A percentile compares a stretch with the other conserved stretches of the same genome.
phyloP scores from a whole-genome alignment of 2,329 filamentous ascomycete genomes.

The Aspergillus terreus region DNA sequence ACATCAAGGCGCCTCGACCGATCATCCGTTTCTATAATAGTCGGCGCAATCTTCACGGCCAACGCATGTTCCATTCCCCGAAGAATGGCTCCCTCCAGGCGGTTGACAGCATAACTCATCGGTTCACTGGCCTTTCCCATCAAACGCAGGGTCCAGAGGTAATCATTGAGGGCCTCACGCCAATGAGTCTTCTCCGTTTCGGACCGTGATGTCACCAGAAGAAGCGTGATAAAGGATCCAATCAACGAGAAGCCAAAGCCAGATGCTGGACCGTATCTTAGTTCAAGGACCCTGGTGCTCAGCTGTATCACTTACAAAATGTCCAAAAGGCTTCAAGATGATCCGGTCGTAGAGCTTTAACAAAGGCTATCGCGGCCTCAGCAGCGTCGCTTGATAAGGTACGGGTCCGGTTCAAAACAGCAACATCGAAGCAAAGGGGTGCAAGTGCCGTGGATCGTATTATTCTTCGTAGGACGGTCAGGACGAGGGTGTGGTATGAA shows the following conservation, averaged over 20 bases:
- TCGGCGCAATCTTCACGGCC: background rate
- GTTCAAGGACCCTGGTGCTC: too few relatives aligned
- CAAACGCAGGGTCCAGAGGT: background rate
- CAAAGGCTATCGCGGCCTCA: too few relatives aligned
- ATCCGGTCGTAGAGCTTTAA: too few relatives aligned
- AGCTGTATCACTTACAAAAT: too few relatives aligned
- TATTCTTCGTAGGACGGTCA: too few relatives aligned
- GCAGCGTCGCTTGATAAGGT: too few relatives aligned
- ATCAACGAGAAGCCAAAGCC: background rate
- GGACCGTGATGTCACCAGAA: background rate
- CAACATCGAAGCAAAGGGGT: too few relatives aligned
- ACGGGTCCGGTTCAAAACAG: too few relatives aligned
- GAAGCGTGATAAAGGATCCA: background rate
- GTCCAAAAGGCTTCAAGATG: too few relatives aligned
- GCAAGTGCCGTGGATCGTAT: too few relatives aligned
- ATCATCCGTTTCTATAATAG: too few relatives aligned
- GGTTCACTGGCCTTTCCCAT: slow-evolving; percentile 1
- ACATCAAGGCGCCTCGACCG: background rate
- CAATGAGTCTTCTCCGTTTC: background rate
- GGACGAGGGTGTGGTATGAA: too few relatives aligned
- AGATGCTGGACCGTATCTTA: background rate
- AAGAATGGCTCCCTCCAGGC: slow-evolving; percentile 1
- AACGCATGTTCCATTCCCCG: slow-evolving; percentile 2
- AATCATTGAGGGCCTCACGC: background rate
- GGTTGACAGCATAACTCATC: slow-evolving; percentile 1